phyloP scores from a whole-genome alignment of 2,329 filamentous ascomycete species.

The Colletotrichum sp. region DNA sequence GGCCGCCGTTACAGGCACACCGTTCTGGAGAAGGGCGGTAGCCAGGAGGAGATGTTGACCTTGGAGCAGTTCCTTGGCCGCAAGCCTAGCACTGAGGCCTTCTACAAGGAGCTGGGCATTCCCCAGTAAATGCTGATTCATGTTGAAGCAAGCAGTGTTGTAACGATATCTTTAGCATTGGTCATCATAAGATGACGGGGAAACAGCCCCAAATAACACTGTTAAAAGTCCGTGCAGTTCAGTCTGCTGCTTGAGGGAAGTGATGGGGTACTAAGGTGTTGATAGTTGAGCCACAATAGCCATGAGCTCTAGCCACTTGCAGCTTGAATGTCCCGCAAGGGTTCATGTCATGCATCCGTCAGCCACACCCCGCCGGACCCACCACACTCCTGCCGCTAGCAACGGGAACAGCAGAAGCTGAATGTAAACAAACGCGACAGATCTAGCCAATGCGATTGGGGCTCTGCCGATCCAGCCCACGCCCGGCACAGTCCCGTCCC shows the following conservation, averaged over 20 bases:
- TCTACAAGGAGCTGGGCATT: conserved; percentile 77
- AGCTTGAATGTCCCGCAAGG: neutral
- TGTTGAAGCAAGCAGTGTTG: neutral
- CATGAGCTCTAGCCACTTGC: neutral
- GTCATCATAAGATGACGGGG: neutral
- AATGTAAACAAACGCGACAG: conserved; percentile 26
- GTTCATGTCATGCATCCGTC: neutral
- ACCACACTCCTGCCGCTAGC: conserved; percentile 17
- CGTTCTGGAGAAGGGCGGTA: conserved; percentile 79
- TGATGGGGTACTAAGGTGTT: neutral
- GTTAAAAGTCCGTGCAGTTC: neutral
- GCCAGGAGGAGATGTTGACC: conserved; percentile 81
- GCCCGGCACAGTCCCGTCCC: neutral
- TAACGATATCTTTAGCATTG: neutral
- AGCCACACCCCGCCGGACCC: conserved; percentile 21
- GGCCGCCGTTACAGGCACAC: conserved; percentile 79
- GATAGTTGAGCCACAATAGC: neutral
- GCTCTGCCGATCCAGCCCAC: neutral
- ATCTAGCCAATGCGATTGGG: conserved; percentile 2
- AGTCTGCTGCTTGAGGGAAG: neutral
- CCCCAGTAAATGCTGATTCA: conserved; percentile 3
- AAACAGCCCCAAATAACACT: neutral
- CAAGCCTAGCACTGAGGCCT: conserved; percentile 78
- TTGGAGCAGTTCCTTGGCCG: conserved; percentile 80
- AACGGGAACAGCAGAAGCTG: conserved; percentile 11